Percentiles rank a stretch among this genome's conserved stretches.
These are phyloP conservation scores for Dentipellis fragilis DNA, from an alignment of 768 basidiomycete species.

Conservation along the genomic window DNA sequence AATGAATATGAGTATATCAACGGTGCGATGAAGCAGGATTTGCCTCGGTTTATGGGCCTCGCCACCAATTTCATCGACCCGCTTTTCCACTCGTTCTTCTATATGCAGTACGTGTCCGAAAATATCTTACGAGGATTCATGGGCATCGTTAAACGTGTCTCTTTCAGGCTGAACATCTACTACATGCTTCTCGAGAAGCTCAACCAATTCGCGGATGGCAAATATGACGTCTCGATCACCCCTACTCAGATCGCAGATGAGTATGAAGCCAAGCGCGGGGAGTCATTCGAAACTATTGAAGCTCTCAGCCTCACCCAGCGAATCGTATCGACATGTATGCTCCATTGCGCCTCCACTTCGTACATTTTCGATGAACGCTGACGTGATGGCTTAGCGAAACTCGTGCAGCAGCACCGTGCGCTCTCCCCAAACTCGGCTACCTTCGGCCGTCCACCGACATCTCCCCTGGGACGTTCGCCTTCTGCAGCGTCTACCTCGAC, in stretches of 20 bases:
- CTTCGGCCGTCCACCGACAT: background rate
- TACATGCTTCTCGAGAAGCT: slow-evolving; percentile 94
- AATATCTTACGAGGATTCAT: background rate
- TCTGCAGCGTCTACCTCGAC: slow-evolving; percentile 16
- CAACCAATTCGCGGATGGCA: slow-evolving; percentile 71
- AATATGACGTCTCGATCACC: slow-evolving; percentile 58
- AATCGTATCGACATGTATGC: slow-evolving; percentile 76
- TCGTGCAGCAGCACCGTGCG: slow-evolving; percentile 48
- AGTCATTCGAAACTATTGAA: slow-evolving; percentile 73
- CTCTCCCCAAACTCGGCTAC: background rate
- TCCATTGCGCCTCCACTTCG: background rate
- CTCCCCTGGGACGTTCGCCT: slow-evolving; percentile 1
- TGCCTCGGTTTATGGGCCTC: slow-evolving; percentile 87
- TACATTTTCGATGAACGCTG: background rate
- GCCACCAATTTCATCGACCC: slow-evolving; percentile 89
- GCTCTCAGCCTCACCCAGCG: slow-evolving; percentile 75
- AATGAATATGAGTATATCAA: slow-evolving; percentile 94
- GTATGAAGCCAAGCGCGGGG: slow-evolving; percentile 76
- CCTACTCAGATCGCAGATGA: slow-evolving; percentile 63
- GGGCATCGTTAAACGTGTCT: background rate
- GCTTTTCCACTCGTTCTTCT: slow-evolving; percentile 97
- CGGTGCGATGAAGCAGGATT: slow-evolving; percentile 78
- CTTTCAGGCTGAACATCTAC: slow-evolving; percentile 74
- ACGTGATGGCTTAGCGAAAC: slow-evolving; percentile 36
- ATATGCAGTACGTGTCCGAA: slow-evolving; percentile 82